Base-by-base conservation (phyloP, 306 rosid genomes). In the Acacia crassicarpa region DNA sequence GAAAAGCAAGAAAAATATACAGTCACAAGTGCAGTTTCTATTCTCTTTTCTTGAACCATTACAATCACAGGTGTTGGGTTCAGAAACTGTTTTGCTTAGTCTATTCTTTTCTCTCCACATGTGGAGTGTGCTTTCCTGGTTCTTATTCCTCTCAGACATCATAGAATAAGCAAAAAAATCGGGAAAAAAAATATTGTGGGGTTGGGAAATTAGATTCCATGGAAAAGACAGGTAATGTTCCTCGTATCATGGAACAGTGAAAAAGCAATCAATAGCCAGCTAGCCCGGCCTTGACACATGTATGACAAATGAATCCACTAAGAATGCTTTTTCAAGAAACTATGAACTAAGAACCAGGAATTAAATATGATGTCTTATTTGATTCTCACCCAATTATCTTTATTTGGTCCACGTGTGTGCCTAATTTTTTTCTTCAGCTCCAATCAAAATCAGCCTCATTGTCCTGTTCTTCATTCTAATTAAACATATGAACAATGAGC, bases 191-290 rank as follows among this genome's bases (percentile, higher is more conserved):
- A 69, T 81, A 82, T 68, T 85, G 83, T 80, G 84, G 62, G 82
- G 82, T 80, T 82, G 88, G 85, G 83, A 3, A 83, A 91, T 86
- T 92, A 87, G 97, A 91, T 92, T 89, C 94, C 87, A 32, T 10
- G 43, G 72, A 80, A 61, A 91, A 84, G 82, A 74, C 86, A 75
- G 81, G 78, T 32, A 69, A 78, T 83, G 90, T 80, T 88, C 91
- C 94, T 88, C 86, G 91, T 88, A 89, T 86, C 89, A 87, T 76
- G 88, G 84, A 87, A 87, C 81, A 76, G 40, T 84, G 83, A 76
- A 82, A 87, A 86, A 85, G 87, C 84, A 80, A 81, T 65, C 22
- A 81, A 58, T 30, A 73, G 76, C 67, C 62, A 72, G 91, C 84
- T 89, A 85, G 87, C 80, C 89, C 89, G 84, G 87, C 88, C 72